Conservation (phyloP, 1,284 basidiomycete species). For the Sutorius eximius region DNA sequence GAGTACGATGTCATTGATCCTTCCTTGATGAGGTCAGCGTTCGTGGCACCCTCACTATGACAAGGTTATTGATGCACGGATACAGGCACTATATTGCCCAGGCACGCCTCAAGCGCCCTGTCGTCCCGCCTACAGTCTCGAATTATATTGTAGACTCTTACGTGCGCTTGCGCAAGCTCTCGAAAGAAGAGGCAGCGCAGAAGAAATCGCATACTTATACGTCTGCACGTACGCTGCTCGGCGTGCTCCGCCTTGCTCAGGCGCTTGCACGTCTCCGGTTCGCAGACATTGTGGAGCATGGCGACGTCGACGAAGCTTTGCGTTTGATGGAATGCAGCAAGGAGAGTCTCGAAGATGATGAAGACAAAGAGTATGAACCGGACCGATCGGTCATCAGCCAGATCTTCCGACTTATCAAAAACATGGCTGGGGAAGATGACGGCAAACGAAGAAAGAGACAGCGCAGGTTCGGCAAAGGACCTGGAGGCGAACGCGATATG, state of each 20-base stretch:
- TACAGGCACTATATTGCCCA: slow-evolving; percentile 91
- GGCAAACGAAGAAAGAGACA: slow-evolving; percentile 42
- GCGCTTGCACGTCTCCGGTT: slow-evolving; percentile 91
- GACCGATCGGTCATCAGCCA: slow-evolving; percentile 81
- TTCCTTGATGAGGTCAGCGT: slow-evolving; percentile 76
- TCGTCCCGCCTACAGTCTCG: slow-evolving; percentile 84
- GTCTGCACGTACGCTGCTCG: slow-evolving; percentile 95
- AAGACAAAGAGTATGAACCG: slow-evolving; percentile 63
- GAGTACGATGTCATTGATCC: slow-evolving; percentile 86
- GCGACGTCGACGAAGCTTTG: slow-evolving; percentile 96
- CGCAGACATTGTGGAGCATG: slow-evolving; percentile 75
- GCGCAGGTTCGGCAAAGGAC: slow-evolving; percentile 63
- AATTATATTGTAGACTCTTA: slow-evolving; percentile 95
- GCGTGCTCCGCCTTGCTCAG: slow-evolving; percentile 91
- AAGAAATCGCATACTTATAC: slow-evolving; percentile 93
- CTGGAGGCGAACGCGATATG: slow-evolving; percentile 66
- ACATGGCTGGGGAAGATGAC: slow-evolving; percentile 60
- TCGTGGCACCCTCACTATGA: not conserved
- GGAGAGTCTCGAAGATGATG: slow-evolving; percentile 82
- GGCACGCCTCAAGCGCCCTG: slow-evolving; percentile 87
- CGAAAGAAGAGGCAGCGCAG: slow-evolving; percentile 88
- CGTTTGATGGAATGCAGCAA: slow-evolving; percentile 97
- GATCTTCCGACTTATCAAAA: slow-evolving; percentile 88
- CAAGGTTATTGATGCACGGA: slow-evolving; percentile 11
- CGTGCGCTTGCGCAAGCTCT: slow-evolving; percentile 89